phyloP scores from a whole-genome alignment of 805 yeast species.

The Nakazawaea wyomingensis region DNA sequence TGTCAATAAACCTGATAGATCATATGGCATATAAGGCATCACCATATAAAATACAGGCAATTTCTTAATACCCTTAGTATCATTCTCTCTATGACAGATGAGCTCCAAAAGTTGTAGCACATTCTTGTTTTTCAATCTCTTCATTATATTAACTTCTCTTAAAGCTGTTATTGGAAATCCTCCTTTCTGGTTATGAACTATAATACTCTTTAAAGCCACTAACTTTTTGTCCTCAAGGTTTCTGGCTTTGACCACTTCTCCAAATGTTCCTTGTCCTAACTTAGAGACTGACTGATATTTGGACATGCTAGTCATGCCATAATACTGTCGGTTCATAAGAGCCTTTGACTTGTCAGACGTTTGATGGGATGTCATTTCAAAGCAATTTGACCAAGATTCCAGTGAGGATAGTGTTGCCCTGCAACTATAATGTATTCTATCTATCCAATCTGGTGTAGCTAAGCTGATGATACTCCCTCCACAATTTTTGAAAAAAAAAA shows the following conservation, averaged over 20 bases:
- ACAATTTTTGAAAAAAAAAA: too few species aligned
- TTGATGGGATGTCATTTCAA: too few species aligned
- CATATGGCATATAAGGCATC: conserved; percentile 88
- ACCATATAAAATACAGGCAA: conserved; percentile 67
- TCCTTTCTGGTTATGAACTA: conserved; percentile 72
- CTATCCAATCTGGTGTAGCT: too few species aligned
- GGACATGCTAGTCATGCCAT: conserved; percentile 26
- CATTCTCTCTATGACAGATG: conserved; percentile 46
- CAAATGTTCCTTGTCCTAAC: conserved; percentile 84
- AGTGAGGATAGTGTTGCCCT: too few species aligned
- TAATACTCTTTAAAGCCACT: conserved; percentile 84
- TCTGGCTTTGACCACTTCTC: conserved; percentile 53
- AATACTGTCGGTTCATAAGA: conserved; percentile 1
- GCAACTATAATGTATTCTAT: too few species aligned
- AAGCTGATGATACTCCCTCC: too few species aligned
- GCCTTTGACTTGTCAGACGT: conserved; percentile 2
- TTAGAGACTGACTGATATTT: conserved; percentile 32
- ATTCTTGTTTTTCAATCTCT: conserved; percentile 62
- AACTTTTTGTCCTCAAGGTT: conserved; percentile 45
- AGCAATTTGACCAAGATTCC: too few species aligned
- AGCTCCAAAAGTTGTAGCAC: conserved; percentile 76
- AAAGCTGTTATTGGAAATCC: conserved; percentile 93
- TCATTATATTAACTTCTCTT: conserved; percentile 83
- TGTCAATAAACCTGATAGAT: conserved; percentile 82
- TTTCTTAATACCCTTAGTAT: conserved; percentile 22